Conservation (phyloP, 441 rosid genomes). For the Gossypium lobatum region DNA sequence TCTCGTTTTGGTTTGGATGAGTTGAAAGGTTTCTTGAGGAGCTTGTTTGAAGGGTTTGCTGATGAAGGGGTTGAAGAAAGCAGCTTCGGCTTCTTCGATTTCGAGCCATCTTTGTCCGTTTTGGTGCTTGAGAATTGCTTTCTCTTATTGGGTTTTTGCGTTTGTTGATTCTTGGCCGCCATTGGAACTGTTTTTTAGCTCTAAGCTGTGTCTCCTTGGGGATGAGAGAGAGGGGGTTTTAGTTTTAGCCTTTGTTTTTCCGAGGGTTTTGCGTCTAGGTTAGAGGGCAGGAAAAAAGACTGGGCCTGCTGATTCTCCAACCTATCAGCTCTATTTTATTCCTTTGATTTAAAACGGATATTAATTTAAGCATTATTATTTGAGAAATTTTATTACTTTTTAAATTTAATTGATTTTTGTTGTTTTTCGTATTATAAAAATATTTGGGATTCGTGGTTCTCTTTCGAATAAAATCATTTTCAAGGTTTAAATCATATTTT, state of each 20-base stretch:
- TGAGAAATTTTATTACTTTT: too few relatives aligned
- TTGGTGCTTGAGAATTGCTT: constrained; percentile 37
- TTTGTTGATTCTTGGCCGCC: constrained; percentile 46
- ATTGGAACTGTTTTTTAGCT: constrained; percentile 26
- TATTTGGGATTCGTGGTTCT: too few relatives aligned
- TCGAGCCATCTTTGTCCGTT: constrained; percentile 12
- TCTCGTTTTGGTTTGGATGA: constrained; percentile 10
- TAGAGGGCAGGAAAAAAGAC: neutral
- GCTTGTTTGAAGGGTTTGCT: constrained; percentile 7
- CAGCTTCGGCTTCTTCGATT: constrained; percentile 56
- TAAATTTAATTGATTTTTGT: too few relatives aligned
- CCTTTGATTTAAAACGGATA: neutral
- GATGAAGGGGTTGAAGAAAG: constrained; percentile 18
- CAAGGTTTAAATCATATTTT: too few relatives aligned
- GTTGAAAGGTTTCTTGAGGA: constrained; percentile 24
- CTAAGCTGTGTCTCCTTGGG: neutral
- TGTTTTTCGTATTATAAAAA: too few relatives aligned
- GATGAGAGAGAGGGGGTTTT: neutral
- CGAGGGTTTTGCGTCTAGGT: constrained; percentile 26
- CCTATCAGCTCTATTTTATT: neutral
- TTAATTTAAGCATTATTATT: too few relatives aligned
- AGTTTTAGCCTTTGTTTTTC: constrained; percentile 1
- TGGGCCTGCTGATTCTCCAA: neutral
- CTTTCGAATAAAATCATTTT: too few relatives aligned
- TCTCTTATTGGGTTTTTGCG: constrained; percentile 46